Percentiles rank a stretch among this genome's conserved stretches.
Evolutionary conservation across 805 yeast species (phyloP).

Genomic region (Sugiyamaella chiloensis): DNA sequence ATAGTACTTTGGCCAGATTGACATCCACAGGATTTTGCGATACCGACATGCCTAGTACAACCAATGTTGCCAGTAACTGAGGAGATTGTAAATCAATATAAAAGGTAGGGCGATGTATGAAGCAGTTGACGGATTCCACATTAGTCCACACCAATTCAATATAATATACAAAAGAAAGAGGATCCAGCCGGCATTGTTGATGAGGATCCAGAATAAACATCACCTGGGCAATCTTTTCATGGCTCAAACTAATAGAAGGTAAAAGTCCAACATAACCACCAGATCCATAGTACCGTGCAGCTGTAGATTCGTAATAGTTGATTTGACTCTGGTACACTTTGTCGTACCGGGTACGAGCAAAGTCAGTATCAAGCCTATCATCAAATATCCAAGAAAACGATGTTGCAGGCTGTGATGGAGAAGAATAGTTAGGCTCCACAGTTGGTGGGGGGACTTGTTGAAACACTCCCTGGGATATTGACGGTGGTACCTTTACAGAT

Average conservation of each 20-base stretch:
- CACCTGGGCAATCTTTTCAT: conserved; percentile 5
- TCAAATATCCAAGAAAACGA: conserved; percentile 32
- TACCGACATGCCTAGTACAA: conserved; percentile 31
- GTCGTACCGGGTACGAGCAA: conserved; percentile 28
- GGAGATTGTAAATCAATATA: conserved; percentile 26
- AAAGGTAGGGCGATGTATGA: conserved; percentile 32
- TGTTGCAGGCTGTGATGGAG: conserved; percentile 12
- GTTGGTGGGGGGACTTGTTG: background rate
- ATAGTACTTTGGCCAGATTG: conserved; percentile 21
- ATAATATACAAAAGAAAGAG: conserved; percentile 18
- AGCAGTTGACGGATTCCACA: conserved; percentile 21
- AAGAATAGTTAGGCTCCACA: background rate
- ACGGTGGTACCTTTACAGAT: background rate
- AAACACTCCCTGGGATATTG: background rate
- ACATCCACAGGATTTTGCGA: conserved; percentile 16
- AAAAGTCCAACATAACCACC: conserved; percentile 1
- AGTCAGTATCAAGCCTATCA: conserved; percentile 22
- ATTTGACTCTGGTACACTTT: conserved; percentile 21
- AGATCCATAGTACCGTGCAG: conserved; percentile 3
- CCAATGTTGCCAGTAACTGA: conserved; percentile 28
- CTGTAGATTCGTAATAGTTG: conserved; percentile 13
- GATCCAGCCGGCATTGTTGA: conserved; percentile 12
- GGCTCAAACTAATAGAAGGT: conserved; percentile 2
- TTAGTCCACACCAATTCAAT: conserved; percentile 26
- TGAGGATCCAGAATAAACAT: conserved; percentile 3